A percentile compares a stretch with the other conserved stretches of the same genome.
These are phyloP conservation scores for Rhodotorula sp. DNA, from an alignment of 1,284 basidiomycete genomes.

Conservation along the genomic window DNA sequence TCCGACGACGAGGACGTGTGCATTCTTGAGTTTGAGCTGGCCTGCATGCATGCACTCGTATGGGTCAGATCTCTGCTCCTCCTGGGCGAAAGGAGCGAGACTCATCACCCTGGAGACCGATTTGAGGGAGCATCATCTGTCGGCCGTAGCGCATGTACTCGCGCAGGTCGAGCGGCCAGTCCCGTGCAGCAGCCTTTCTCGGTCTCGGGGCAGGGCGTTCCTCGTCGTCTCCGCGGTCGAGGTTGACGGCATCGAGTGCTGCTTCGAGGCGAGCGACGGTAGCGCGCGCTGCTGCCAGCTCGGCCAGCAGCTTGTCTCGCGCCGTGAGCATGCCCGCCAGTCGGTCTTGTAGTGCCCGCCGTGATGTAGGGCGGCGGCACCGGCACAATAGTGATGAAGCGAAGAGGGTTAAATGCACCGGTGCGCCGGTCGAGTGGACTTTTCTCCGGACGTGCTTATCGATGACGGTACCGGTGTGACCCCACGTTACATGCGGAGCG, in stretches of 20 bases:
- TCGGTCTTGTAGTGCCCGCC: no score
- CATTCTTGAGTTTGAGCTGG: constrained; percentile 73
- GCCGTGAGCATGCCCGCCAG: no score
- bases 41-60: constrained; percentile 59
- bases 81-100: background rate
- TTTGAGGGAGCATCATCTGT: constrained; percentile 92
- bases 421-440: no score
- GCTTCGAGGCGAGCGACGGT: constrained; percentile 22
- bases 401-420: no score
- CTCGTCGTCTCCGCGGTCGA: background rate
- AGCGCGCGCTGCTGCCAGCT: constrained; percentile 5
- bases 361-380: no score
- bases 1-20: constrained; percentile 83
- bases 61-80: background rate
- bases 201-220: background rate
- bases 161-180: constrained; percentile 48
- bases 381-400: no score
- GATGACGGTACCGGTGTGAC: background rate
- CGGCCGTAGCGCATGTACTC: constrained; percentile 92
- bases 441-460: background rate
- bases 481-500: no score
- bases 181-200: background rate
- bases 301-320: background rate
- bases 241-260: constrained; percentile 2
- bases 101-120: constrained; percentile 75